phyloP scores from a whole-genome alignment of 768 basidiomycete genomes.

The Hypsizygus marmoreus region DNA sequence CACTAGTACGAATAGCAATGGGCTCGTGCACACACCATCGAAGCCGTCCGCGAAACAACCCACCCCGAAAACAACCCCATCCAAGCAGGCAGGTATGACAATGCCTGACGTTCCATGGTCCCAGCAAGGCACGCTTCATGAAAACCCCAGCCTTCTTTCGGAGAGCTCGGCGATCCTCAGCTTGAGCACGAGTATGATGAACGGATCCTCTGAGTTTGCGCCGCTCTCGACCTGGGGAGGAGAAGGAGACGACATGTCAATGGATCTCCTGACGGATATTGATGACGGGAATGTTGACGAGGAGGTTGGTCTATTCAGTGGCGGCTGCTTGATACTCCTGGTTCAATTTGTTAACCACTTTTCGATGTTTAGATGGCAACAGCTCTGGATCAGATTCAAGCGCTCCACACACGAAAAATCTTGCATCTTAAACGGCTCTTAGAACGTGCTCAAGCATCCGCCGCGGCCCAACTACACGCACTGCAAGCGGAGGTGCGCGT shows the following conservation, averaged over 20 bases:
- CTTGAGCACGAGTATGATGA: conserved; percentile 21
- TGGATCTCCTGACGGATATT: conserved; percentile 73
- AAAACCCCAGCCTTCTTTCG: neutral
- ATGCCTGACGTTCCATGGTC: conserved; percentile 13
- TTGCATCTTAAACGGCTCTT: conserved; percentile 77
- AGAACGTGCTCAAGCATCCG: conserved; percentile 76
- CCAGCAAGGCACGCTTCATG: conserved; percentile 8
- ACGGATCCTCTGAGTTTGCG: conserved; percentile 28
- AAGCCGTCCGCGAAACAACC: conserved; percentile 7
- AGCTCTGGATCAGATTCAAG: conserved; percentile 39
- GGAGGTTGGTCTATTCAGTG: conserved; percentile 53
- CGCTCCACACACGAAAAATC: conserved; percentile 56
- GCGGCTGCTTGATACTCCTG: too few species aligned
- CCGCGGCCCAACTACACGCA: conserved; percentile 83
- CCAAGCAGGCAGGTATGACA: conserved; percentile 6
- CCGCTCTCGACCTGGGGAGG: conserved; percentile 45
- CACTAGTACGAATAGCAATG: conserved; percentile 1
- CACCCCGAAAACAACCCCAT: conserved; percentile 13
- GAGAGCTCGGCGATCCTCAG: conserved; percentile 14
- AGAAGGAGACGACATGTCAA: conserved; percentile 59
- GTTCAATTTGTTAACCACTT: neutral
- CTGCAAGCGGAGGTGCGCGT: conserved; percentile 79
- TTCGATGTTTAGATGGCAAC: conserved; percentile 34
- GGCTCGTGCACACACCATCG: conserved; percentile 9
- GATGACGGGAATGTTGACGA: conserved; percentile 67